phyloP scores from a whole-genome alignment of 2,329 filamentous ascomycete genomes.

The Phyllosticta paracitricarpa region DNA sequence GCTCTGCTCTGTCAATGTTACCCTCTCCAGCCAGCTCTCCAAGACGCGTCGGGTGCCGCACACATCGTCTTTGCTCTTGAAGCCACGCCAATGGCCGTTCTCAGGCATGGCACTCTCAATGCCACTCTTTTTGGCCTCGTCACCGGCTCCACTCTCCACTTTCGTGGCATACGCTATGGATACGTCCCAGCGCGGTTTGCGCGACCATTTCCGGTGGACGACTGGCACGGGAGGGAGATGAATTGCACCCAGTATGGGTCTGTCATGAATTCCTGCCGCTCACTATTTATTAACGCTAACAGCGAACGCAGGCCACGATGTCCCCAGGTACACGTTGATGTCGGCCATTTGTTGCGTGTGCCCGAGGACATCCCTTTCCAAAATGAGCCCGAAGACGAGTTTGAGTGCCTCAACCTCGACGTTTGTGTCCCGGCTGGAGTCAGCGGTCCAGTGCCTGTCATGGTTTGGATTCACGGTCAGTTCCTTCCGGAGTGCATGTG shows the following conservation, averaged over 20 bases:
- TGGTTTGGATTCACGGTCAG: slow-evolving; percentile 38
- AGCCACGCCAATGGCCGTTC: not conserved
- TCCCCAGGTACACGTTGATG: slow-evolving; percentile 32
- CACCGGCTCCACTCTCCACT: slow-evolving; percentile 10
- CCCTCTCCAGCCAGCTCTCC: not conserved
- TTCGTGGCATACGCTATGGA: slow-evolving; percentile 14
- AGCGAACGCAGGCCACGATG: slow-evolving; percentile 28
- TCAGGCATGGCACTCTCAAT: slow-evolving; percentile 10
- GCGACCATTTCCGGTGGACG: slow-evolving; percentile 4
- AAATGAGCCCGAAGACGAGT: slow-evolving; percentile 32
- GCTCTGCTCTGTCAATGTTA: not conserved
- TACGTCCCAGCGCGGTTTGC: slow-evolving; percentile 12
- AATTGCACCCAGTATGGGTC: slow-evolving; percentile 13
- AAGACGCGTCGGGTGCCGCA: not conserved
- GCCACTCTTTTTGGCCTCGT: slow-evolving; percentile 12
- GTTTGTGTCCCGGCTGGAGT: slow-evolving; percentile 22
- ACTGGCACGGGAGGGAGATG: slow-evolving; percentile 16
- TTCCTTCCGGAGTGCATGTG: not conserved
- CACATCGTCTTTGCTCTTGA: not conserved
- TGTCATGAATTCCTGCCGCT: not conserved
- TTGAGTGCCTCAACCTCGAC: slow-evolving; percentile 35
- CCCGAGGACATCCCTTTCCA: slow-evolving; percentile 22
- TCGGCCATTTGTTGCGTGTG: slow-evolving; percentile 35
- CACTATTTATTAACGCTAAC: not conserved
- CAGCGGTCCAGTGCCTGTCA: slow-evolving; percentile 25